Evolutionary conservation across 306 rosid genomes (phyloP).

Genomic region (Begonia fuchsioides): DNA sequence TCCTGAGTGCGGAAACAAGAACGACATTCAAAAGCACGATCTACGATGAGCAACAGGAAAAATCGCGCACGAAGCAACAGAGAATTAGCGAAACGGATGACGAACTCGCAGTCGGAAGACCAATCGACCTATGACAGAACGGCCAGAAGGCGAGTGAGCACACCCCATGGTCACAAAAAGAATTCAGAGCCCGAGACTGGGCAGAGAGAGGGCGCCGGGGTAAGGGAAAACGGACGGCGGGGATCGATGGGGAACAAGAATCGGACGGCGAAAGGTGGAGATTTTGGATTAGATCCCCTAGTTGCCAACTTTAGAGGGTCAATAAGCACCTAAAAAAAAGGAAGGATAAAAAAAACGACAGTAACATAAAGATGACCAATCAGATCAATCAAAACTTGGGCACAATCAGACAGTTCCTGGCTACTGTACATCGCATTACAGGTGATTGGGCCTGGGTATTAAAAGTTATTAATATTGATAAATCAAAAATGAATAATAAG

Average conservation of each 20-base stretch:
- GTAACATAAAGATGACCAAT: not conserved
- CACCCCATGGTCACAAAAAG: not conserved
- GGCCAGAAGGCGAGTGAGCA: not conserved
- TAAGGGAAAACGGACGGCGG: constrained; percentile 12
- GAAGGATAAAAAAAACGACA: constrained; percentile 5
- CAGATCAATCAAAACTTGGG: not conserved
- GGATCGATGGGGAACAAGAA: constrained; percentile 6
- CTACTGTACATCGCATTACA: no score
- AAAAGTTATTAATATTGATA: no score
- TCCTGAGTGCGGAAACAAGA: not conserved
- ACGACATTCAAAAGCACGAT: constrained; percentile 1
- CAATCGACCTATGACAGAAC: constrained; percentile 14
- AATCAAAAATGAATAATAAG: no score
- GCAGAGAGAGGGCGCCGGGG: not conserved
- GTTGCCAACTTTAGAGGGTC: not conserved
- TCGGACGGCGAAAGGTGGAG: constrained; percentile 24
- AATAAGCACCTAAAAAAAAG: constrained; percentile 10
- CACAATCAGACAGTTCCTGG: no score
- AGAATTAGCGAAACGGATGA: constrained; percentile 23
- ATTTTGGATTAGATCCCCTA: constrained; percentile 18
- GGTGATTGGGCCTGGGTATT: no score
- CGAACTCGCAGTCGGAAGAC: constrained; percentile 10
- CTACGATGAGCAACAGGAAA: not conserved
- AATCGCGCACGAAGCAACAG: constrained; percentile 1
- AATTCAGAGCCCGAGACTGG: constrained; percentile 2